phyloP scores from a whole-genome alignment of 1,284 basidiomycete species.

The Rhodotorula sp. region DNA sequence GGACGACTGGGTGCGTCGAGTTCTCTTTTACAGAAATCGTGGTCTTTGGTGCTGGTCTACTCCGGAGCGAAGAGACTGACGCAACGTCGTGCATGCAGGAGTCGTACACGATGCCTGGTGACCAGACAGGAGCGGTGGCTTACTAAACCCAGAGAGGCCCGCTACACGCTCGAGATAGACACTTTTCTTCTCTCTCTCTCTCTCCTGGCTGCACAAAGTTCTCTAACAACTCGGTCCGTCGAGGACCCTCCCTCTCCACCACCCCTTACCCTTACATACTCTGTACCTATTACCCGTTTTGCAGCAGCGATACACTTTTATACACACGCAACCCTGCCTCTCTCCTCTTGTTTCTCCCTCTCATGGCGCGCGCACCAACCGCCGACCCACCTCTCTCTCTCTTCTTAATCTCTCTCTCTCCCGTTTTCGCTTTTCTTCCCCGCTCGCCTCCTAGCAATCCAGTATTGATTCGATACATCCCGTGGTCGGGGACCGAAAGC shows the following conservation, averaged over 20 bases:
- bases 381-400: too few relatives aligned
- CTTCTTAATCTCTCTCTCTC: too few relatives aligned
- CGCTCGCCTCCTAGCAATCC: too few relatives aligned
- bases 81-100: not conserved
- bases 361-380: too few relatives aligned
- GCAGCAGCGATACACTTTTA: too few relatives aligned
- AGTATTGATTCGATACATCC: too few relatives aligned
- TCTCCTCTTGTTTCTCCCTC: too few relatives aligned
- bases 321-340: too few relatives aligned
- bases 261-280: too few relatives aligned
- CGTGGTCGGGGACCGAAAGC: too few relatives aligned
- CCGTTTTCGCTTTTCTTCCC: too few relatives aligned
- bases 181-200: not conserved
- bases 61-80: not conserved
- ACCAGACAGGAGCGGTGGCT: not conserved
- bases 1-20: constrained; percentile 41
- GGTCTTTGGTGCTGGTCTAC: not conserved
- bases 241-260: not conserved
- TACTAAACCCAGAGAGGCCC: not conserved
- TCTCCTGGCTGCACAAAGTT: not conserved
- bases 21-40: not conserved
- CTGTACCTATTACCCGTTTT: too few relatives aligned
- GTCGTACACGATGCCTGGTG: not conserved
- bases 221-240: not conserved
- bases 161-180: not conserved